phyloP scores from a whole-genome alignment of 441 rosid genomes.

The Bruguiera hainesii region DNA sequence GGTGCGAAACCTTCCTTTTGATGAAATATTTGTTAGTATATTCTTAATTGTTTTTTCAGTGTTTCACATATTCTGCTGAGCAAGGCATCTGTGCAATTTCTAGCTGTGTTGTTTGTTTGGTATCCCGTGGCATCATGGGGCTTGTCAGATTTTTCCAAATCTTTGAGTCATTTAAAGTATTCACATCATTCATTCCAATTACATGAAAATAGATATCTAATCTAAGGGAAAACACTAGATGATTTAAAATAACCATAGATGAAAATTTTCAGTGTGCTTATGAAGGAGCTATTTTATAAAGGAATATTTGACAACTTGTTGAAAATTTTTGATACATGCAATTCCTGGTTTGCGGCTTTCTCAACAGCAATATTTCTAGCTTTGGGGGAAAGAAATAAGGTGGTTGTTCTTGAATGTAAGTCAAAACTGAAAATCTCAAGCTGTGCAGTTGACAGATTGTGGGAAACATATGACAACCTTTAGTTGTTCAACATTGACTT shows the following conservation, averaged over 20 bases:
- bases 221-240: too few species aligned
- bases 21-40: background rate
- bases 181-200: background rate
- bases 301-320: too few species aligned
- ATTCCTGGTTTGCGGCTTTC: too few species aligned
- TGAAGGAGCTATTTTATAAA: too few species aligned
- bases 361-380: too few species aligned
- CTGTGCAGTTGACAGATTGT: background rate
- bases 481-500: too few species aligned
- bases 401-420: conserved; percentile 7
- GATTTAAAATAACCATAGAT: too few species aligned
- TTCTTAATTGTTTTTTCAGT: too few species aligned
- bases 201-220: too few species aligned
- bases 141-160: background rate
- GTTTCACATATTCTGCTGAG: background rate
- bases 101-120: background rate
- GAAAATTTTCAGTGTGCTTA: too few species aligned
- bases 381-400: background rate
- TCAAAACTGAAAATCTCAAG: conserved; percentile 8
- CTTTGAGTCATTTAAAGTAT: background rate
- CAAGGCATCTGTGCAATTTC: background rate
- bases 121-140: background rate
- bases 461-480: too few species aligned
- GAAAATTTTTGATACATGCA: too few species aligned
- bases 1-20: conserved; percentile 36